phyloP scores from a whole-genome alignment of 257 asterid genomes.

The Nyctanthes arbortristis region DNA sequence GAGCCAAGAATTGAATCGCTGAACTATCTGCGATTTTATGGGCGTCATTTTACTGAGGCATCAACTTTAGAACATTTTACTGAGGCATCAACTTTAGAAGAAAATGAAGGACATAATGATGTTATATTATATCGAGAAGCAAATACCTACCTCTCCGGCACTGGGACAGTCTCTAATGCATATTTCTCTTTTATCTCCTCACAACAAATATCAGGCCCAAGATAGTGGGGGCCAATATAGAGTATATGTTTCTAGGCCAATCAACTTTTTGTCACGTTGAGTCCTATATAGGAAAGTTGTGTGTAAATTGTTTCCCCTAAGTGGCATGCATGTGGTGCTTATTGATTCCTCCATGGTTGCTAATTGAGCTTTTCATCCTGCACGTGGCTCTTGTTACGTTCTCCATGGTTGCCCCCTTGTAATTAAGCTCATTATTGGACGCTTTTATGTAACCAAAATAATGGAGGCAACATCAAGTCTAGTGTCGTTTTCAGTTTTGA shows the following conservation, averaged over 20 bases:
- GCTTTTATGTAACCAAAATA: no score
- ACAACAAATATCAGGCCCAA: slow-evolving; percentile 56
- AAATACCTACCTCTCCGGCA: slow-evolving; percentile 26
- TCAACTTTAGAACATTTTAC: no score
- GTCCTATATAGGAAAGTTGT: neutral
- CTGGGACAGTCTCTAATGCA: slow-evolving; percentile 29
- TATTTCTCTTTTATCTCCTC: slow-evolving; percentile 41
- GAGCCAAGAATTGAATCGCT: slow-evolving; percentile 53
- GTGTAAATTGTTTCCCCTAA: slow-evolving; percentile 4
- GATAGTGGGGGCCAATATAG: slow-evolving; percentile 25
- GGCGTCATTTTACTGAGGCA: slow-evolving; percentile 52
- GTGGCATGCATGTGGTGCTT: no score
- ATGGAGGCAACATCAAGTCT: no score
- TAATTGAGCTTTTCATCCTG: no score
- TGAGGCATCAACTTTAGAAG: slow-evolving; percentile 39
- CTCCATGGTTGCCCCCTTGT: no score
- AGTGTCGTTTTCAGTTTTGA: no score
- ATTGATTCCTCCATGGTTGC: no score
- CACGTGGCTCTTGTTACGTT: no score
- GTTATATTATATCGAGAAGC: slow-evolving; percentile 25
- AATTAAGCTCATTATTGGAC: no score
- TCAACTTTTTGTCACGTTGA: neutral
- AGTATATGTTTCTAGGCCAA: neutral
- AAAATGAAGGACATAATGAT: slow-evolving; percentile 17
- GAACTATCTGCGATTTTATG: slow-evolving; percentile 66